phyloP scores from a whole-genome alignment of 2,329 filamentous ascomycete genomes.

The Penicillium brevicompactum region DNA sequence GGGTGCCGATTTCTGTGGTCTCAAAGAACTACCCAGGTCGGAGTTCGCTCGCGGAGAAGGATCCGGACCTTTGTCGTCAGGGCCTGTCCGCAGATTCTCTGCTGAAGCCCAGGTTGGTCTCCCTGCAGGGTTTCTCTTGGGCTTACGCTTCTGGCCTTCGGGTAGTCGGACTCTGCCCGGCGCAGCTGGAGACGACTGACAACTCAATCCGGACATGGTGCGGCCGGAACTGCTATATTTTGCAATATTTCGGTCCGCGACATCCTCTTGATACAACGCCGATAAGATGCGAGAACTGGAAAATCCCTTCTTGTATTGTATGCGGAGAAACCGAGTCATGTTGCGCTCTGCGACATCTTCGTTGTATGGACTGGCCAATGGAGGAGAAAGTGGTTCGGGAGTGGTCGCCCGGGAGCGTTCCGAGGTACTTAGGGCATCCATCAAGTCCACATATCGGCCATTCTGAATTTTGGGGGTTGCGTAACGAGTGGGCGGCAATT shows the following conservation, averaged over 20 bases:
- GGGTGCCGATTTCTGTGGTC: conserved; percentile 35
- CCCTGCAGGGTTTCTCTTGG: conserved; percentile 10
- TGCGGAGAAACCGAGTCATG: conserved; percentile 37
- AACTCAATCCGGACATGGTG: conserved; percentile 24
- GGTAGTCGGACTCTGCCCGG: conserved; percentile 21
- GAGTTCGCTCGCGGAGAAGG: conserved; percentile 5
- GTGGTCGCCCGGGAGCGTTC: conserved; percentile 31
- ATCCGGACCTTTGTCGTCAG: conserved; percentile 5
- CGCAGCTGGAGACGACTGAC: conserved; percentile 21
- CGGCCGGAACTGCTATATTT: conserved; percentile 24
- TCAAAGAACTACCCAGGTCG: conserved; percentile 17
- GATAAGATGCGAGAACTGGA: conserved; percentile 37
- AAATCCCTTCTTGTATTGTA: conserved; percentile 27
- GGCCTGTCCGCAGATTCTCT: conserved; percentile 26
- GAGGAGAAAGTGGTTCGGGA: conserved; percentile 29
- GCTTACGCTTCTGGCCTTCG: conserved; percentile 10
- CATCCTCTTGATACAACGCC: conserved; percentile 44
- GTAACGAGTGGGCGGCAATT: conserved; percentile 23
- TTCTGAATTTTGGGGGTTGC: conserved; percentile 24
- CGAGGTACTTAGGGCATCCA: conserved; percentile 42
- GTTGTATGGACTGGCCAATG: conserved; percentile 41
- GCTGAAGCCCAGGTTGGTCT: conserved; percentile 25
- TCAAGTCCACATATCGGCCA: conserved; percentile 42
- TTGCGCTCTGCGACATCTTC: conserved; percentile 49
- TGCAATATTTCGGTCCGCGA: conserved; percentile 44